Evolutionary conservation across 2,329 filamentous ascomycete genomes (phyloP), one percentile per base, ranked within the genome.

Genomic region (Alternaria metachromatica): DNA sequence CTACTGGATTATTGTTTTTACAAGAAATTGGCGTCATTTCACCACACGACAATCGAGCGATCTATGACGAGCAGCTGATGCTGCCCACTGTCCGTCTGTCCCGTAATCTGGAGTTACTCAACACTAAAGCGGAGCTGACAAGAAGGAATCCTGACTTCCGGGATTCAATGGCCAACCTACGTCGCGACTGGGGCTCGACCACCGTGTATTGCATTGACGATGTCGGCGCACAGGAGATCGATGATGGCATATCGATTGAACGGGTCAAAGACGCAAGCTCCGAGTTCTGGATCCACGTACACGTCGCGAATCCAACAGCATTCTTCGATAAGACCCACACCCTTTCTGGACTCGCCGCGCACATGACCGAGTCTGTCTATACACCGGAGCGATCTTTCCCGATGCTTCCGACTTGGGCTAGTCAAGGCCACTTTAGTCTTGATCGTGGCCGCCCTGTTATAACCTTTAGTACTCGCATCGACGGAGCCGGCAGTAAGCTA

Each of bases 281-380:
- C 23, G 74, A 91, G 68, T 88, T 87, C 72, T 96, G 92, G 92
- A 82, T 95, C 28, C 92, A 94, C 73, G 80, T 93, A 30, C 92
- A 96, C 76, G 86, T 92, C 45, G 92, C 93, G 13, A 93, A 96
- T 72, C 92, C 92, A 9, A 90, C 90, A 3, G 92, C 92, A 6
- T 87, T 87, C 62, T 88, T 96, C 66, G 72, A 81, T 20, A 87
- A 87, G 18, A 82, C 87, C 21, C 87, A 88, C 41, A 80, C 83
- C 9, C 78, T 92, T 8, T 86, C 87, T 33, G 83, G 86, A 64
- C 87, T 88, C 72, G 88, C 92, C 49, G 85, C 89, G 62, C 82
- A 88, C 49, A 84, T 87, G 71, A 82, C 83, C 6, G 80, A 85
- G 70, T 86, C 84, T 0, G 80, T 88, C 8, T 90, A 87, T 64